These are phyloP conservation scores for Colletotrichum falcatum DNA, from an alignment of 2,329 filamentous ascomycete genomes.

Conservation along the genomic window DNA sequence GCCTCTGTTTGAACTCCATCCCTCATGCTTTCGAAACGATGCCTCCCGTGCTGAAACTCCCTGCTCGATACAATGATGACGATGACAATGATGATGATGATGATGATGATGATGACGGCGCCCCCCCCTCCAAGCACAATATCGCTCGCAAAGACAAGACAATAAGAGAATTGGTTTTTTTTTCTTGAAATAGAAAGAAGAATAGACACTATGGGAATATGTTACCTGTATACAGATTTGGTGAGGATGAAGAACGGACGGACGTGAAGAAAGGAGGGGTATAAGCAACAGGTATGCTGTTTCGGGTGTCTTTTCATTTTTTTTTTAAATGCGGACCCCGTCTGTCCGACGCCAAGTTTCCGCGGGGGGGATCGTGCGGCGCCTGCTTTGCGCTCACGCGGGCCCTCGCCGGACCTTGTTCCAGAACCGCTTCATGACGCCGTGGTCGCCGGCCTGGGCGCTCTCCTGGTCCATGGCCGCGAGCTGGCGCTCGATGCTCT, in stretches of 20 bases:
- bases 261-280: too few species aligned
- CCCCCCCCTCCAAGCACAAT: too few species aligned
- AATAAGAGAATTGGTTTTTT: too few species aligned
- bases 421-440: conserved; percentile 73
- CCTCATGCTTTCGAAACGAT: neutral
- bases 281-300: conserved; percentile 27
- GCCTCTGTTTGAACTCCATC: conserved; percentile 1
- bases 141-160: conserved; percentile 9
- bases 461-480: conserved; percentile 66
- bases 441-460: conserved; percentile 60
- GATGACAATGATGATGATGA: too few species aligned
- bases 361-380: neutral
- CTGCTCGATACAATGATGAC: conserved; percentile 1
- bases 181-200: neutral
- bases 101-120: neutral
- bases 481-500: conserved; percentile 66
- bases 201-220: conserved; percentile 36
- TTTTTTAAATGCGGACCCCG: conserved; percentile 23
- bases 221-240: conserved; percentile 26
- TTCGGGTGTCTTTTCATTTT: too few species aligned
- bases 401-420: conserved; percentile 65
- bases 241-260: too few species aligned
- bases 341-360: conserved; percentile 16
- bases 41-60: conserved; percentile 21
- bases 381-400: conserved; percentile 3